A percentile compares a stretch with the other conserved stretches of the same genome.
phyloP scores from a whole-genome alignment of 2,329 filamentous ascomycete species.

The Microsporum ferrugineum region DNA sequence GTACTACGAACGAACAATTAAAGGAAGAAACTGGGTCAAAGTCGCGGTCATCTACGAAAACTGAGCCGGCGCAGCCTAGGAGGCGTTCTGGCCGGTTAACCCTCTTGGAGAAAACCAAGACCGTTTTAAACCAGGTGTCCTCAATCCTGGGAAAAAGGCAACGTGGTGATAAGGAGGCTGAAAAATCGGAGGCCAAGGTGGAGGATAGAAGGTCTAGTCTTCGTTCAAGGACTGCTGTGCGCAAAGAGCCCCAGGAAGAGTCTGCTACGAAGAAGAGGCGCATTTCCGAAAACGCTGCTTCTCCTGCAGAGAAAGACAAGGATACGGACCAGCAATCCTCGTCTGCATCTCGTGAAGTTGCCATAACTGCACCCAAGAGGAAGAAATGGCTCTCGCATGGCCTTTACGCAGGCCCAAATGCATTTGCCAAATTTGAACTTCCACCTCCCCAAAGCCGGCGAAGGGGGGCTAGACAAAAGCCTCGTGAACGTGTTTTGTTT shows the following conservation, averaged over 20 bases:
- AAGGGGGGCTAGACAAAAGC: constrained; percentile 21
- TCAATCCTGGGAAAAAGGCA: constrained; percentile 51
- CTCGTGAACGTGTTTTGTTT: constrained; percentile 38
- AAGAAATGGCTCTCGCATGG: constrained; percentile 77
- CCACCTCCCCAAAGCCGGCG: constrained; percentile 35
- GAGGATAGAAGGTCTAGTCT: constrained; percentile 40
- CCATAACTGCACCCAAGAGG: constrained; percentile 27
- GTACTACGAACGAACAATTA: not conserved
- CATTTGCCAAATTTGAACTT: constrained; percentile 35
- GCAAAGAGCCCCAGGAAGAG: constrained; percentile 20
- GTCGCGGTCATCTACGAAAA: not conserved
- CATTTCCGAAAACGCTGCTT: constrained; percentile 27
- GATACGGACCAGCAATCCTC: constrained; percentile 13
- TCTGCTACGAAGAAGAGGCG: constrained; percentile 33
- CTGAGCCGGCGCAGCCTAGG: constrained; percentile 6
- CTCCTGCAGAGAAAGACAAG: constrained; percentile 7
- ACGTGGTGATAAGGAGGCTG: constrained; percentile 40
- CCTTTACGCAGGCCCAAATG: constrained; percentile 72
- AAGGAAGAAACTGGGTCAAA: not conserved
- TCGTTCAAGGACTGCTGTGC: constrained; percentile 38
- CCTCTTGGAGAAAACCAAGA: constrained; percentile 34
- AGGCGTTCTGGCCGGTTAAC: constrained; percentile 36
- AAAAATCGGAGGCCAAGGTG: constrained; percentile 39
- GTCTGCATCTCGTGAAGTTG: constrained; percentile 13
- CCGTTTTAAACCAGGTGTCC: constrained; percentile 37